A percentile compares a stretch with the other conserved stretches of the same genome.
Evolutionary conservation across 1,284 basidiomycete species (phyloP).

Genomic region (Naganishia sp.): DNA sequence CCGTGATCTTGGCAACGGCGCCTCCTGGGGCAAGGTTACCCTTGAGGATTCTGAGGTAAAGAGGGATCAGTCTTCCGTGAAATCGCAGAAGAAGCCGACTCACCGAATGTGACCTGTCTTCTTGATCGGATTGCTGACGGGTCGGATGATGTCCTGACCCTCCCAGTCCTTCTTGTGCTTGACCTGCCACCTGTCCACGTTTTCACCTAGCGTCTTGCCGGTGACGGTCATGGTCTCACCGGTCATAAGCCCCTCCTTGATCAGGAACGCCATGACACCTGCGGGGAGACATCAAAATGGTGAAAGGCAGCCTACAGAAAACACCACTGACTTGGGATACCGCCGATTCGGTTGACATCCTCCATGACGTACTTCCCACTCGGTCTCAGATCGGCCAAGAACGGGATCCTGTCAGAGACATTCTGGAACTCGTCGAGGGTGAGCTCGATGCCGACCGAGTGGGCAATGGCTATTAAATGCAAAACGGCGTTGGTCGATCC

Average conservation of each 20-base stretch:
- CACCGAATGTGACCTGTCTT: slow-evolving; percentile 76
- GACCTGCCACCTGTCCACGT: slow-evolving; percentile 63
- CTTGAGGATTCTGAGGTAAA: slow-evolving; percentile 64
- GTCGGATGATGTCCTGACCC: slow-evolving; percentile 78
- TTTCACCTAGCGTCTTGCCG: slow-evolving; percentile 89
- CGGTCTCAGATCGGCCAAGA: slow-evolving; percentile 91
- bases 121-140: slow-evolving; percentile 83
- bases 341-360: slow-evolving; percentile 88
- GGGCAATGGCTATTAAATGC: slow-evolving; percentile 90
- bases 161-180: slow-evolving; percentile 72
- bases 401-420: slow-evolving; percentile 86
- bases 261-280: slow-evolving; percentile 68
- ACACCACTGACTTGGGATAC: slow-evolving; percentile 59
- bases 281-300: neutral
- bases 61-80: neutral
- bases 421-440: slow-evolving; percentile 91
- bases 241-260: slow-evolving; percentile 84
- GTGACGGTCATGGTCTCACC: slow-evolving; percentile 90
- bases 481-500: slow-evolving; percentile 92
- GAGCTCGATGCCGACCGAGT: slow-evolving; percentile 81
- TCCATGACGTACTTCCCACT: slow-evolving; percentile 96
- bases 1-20: slow-evolving; percentile 93
- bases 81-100: slow-evolving; percentile 12
- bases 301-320: slow-evolving; percentile 52
- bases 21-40: slow-evolving; percentile 88